Evolutionary conservation across 2,329 filamentous ascomycete genomes (phyloP).

Genomic region (Penicillium digitatum): DNA sequence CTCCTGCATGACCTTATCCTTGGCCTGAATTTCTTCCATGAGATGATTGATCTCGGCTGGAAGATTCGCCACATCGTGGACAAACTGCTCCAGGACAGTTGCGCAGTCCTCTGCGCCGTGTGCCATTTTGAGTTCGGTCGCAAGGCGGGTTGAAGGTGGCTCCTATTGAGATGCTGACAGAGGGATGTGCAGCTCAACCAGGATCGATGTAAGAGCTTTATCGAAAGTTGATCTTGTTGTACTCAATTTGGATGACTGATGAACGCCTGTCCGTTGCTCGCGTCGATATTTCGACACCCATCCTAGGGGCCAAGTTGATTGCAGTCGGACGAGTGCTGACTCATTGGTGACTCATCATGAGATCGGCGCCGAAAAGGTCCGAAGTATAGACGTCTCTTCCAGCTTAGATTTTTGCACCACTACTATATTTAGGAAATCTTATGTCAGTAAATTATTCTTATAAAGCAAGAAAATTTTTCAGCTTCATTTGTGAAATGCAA

Average conservation of each 20-base stretch:
- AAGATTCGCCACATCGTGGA: slow-evolving; percentile 60
- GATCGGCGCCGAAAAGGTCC: background rate
- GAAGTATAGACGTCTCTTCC: background rate
- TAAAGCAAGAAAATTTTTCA: too few species aligned
- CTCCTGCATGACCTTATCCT: slow-evolving; percentile 59
- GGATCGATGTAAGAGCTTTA: background rate
- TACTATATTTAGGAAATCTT: background rate
- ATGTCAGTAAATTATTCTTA: too few species aligned
- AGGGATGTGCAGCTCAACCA: background rate
- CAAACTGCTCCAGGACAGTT: slow-evolving; percentile 61
- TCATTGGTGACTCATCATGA: background rate
- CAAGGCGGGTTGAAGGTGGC: background rate
- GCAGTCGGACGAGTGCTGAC: background rate
- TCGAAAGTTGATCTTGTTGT: background rate
- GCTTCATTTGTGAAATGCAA: background rate
- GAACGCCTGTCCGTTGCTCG: background rate
- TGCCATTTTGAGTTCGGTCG: slow-evolving; percentile 37
- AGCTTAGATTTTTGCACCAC: background rate
- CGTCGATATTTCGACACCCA: background rate
- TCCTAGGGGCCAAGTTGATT: background rate
- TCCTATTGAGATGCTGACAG: background rate
- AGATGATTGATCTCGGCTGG: slow-evolving; percentile 63
- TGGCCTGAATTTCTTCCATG: slow-evolving; percentile 64
- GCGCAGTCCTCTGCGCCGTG: slow-evolving; percentile 57
- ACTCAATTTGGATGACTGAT: background rate